Percentiles rank a stretch among this genome's conserved stretches.
Evolutionary conservation across 2,329 filamentous ascomycete genomes (phyloP).

Genomic region (Fusarium oligoseptatum): DNA sequence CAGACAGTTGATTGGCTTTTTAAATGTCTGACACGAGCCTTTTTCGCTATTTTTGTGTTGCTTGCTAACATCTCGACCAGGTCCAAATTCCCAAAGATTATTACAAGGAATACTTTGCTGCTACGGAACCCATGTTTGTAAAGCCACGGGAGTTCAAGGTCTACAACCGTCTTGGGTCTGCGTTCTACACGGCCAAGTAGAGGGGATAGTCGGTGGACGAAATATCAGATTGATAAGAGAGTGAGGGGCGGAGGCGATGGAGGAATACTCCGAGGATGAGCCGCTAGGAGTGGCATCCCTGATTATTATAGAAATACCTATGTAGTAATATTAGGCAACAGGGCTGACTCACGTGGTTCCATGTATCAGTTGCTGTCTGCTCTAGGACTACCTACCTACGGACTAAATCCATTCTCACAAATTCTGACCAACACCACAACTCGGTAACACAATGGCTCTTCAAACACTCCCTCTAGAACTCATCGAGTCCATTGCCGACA

Average conservation of each 20-base stretch:
- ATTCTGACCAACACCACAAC: not conserved
- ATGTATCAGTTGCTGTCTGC: too few species aligned
- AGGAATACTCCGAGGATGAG: too few species aligned
- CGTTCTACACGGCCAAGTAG: not conserved
- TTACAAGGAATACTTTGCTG: conserved; percentile 8
- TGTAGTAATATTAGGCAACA: too few species aligned
- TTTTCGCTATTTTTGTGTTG: not conserved
- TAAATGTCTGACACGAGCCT: not conserved
- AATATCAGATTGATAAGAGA: not conserved
- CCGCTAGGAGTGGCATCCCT: too few species aligned
- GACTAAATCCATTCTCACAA: too few species aligned
- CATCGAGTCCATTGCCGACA: not conserved
- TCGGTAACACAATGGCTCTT: not conserved
- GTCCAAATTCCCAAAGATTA: conserved; percentile 8
- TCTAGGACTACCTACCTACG: too few species aligned
- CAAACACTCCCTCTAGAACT: conserved; percentile 13
- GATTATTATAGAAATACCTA: too few species aligned
- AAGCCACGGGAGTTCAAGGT: conserved; percentile 5
- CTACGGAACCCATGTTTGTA: conserved; percentile 3
- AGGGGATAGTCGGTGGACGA: not conserved
- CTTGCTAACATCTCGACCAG: not conserved
- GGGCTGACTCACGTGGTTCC: too few species aligned
- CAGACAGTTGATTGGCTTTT: not conserved
- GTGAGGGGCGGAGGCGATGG: not conserved
- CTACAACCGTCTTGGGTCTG: not conserved